Percentiles rank a stretch among this genome's conserved stretches.
Evolutionary conservation across 2,329 filamentous ascomycete species (phyloP).

Genomic region (Colletotrichum lini): DNA sequence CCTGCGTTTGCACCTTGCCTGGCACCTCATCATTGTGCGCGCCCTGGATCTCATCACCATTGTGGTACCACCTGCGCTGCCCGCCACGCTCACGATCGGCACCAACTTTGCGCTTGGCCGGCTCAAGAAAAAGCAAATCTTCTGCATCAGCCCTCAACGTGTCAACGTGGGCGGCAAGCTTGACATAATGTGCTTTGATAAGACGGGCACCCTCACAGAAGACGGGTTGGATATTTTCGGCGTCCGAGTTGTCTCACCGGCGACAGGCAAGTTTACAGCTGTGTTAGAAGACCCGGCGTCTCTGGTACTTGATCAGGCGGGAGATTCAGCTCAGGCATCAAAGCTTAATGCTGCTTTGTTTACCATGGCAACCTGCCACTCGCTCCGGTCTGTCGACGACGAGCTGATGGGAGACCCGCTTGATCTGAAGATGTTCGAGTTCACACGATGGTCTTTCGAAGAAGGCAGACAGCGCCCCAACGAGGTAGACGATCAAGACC

Average conservation of each 20-base stretch:
- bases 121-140: slow-evolving; percentile 90
- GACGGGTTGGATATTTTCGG: slow-evolving; percentile 96
- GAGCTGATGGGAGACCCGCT: slow-evolving; percentile 94
- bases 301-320: slow-evolving; percentile 60
- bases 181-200: slow-evolving; percentile 97
- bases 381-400: slow-evolving; percentile 86
- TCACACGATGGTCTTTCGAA: slow-evolving; percentile 92
- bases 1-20: slow-evolving; percentile 83
- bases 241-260: slow-evolving; percentile 80
- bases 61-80: slow-evolving; percentile 93
- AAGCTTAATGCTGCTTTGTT: slow-evolving; percentile 77
- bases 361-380: slow-evolving; percentile 98
- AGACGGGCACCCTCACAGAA: slow-evolving; percentile 97
- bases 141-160: slow-evolving; percentile 96
- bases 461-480: slow-evolving; percentile 82
- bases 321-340: slow-evolving; percentile 19
- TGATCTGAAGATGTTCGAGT: slow-evolving; percentile 99
- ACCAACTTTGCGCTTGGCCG: slow-evolving; percentile 94
- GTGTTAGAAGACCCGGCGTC: slow-evolving; percentile 76
- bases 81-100: slow-evolving; percentile 94
- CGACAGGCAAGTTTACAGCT: slow-evolving; percentile 77
- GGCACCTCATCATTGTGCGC: slow-evolving; percentile 92
- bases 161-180: slow-evolving; percentile 97
- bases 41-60: slow-evolving; percentile 97
- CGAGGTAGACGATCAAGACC: slow-evolving; percentile 80